Evolutionary conservation across 169 alveolate species (phyloP).

Genomic region (Plasmodium berghei): DNA sequence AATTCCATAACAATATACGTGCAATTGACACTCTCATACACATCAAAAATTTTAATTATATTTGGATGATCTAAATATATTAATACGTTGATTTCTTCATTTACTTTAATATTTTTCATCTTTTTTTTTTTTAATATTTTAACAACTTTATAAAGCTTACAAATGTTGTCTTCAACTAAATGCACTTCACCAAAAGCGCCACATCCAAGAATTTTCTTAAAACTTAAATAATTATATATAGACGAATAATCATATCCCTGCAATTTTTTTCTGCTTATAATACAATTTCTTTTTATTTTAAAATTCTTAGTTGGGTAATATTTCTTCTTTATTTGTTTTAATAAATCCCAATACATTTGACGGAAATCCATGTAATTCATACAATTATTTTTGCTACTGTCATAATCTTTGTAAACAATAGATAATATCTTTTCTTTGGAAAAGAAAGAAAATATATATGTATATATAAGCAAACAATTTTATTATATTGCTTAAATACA

Average conservation of each 20-base stretch:
- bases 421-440: constrained; percentile 50
- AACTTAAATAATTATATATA: constrained; percentile 71
- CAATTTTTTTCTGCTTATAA: constrained; percentile 67
- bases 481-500: too few species aligned
- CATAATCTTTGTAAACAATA: constrained; percentile 71
- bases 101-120: constrained; percentile 63
- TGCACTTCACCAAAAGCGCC: constrained; percentile 87
- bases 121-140: constrained; percentile 70
- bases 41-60: constrained; percentile 92
- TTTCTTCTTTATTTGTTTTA: constrained; percentile 66
- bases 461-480: not conserved
- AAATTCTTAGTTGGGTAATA: constrained; percentile 74
- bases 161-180: constrained; percentile 79
- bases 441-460: not conserved
- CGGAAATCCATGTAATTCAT: constrained; percentile 74
- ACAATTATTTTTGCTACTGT: constrained; percentile 72
- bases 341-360: constrained; percentile 75
- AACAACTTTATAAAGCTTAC: constrained; percentile 70
- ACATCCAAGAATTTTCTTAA: constrained; percentile 82
- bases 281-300: constrained; percentile 74
- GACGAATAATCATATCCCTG: constrained; percentile 71
- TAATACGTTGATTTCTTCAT: constrained; percentile 75
- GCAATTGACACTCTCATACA: constrained; percentile 92
- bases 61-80: constrained; percentile 92
- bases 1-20: constrained; percentile 95